These are phyloP conservation scores for Claviceps sorghi DNA, from an alignment of 2,329 filamentous ascomycete species.

Conservation along the genomic window DNA sequence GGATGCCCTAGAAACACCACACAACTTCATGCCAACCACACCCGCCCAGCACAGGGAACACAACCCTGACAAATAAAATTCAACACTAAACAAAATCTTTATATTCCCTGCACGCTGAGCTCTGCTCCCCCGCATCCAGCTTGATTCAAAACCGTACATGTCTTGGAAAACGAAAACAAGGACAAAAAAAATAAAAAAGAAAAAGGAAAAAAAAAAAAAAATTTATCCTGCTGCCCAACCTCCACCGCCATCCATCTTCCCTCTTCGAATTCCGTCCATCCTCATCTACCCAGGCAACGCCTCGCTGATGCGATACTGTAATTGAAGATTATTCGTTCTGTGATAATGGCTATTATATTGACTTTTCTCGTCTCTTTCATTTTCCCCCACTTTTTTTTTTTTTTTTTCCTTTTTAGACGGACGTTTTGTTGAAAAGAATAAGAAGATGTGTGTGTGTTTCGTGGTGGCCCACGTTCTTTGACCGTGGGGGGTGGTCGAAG, in stretches of 20 bases:
- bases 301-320: slow-evolving; percentile 7
- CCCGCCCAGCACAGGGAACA: too few species aligned
- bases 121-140: background rate
- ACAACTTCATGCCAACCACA: too few species aligned
- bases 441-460: background rate
- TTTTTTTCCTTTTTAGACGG: background rate
- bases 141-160: background rate
- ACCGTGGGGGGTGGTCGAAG: too few species aligned
- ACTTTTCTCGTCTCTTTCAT: too few species aligned
- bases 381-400: too few species aligned
- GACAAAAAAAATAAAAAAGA: background rate
- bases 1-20: too few species aligned
- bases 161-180: too few species aligned
- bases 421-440: background rate
- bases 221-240: background rate
- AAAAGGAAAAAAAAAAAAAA: background rate
- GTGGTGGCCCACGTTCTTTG: too few species aligned
- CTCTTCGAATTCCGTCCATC: background rate
- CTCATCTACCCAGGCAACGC: slow-evolving; percentile 5
- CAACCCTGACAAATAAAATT: background rate
- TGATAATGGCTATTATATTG: slow-evolving; percentile 5
- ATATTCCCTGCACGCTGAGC: background rate
- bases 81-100: too few species aligned
- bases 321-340: background rate
- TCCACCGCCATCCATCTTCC: background rate